phyloP scores from a whole-genome alignment of 371 early-diverging fungal genomes.

The Rhizomucor miehei region DNA sequence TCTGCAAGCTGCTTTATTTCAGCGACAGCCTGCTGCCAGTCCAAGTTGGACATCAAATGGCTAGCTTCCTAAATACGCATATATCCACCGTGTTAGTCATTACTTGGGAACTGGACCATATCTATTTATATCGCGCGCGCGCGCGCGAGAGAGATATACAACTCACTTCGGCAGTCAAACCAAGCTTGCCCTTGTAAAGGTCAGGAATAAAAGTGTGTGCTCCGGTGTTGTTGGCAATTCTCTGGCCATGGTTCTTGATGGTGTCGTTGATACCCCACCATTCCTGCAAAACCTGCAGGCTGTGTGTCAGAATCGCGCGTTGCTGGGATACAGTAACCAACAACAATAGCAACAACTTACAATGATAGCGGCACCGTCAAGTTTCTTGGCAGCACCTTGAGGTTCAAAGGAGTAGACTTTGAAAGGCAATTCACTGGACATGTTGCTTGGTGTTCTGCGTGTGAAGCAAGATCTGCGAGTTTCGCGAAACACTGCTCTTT shows the following conservation, averaged over 20 bases:
- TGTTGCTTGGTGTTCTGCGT: neutral
- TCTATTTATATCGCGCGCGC: too few species aligned
- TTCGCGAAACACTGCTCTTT: too few species aligned
- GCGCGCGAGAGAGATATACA: neutral
- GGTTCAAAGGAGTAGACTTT: constrained; percentile 18
- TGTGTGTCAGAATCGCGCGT: too few species aligned
- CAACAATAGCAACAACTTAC: constrained; percentile 17
- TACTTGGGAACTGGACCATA: too few species aligned
- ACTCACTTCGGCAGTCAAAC: constrained; percentile 31
- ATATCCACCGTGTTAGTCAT: too few species aligned
- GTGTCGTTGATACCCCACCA: constrained; percentile 47
- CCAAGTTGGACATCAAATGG: constrained; percentile 47
- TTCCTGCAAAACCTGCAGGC: constrained; percentile 25
- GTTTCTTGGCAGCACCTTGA: constrained; percentile 7
- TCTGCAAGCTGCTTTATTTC: constrained; percentile 30
- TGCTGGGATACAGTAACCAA: too few species aligned
- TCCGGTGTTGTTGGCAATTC: constrained; percentile 46
- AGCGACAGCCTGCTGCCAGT: constrained; percentile 37
- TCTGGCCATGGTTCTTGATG: constrained; percentile 42
- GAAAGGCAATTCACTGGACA: constrained; percentile 15
- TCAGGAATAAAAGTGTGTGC: constrained; percentile 43
- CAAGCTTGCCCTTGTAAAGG: constrained; percentile 47
- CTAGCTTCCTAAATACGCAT: constrained; percentile 30
- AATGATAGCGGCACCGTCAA: constrained; percentile 23
- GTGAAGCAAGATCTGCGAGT: too few species aligned